A percentile compares a stretch with the other conserved stretches of the same genome.
Conservation (phyloP, 1,284 basidiomycete genomes). For the Pascua guehoae region DNA sequence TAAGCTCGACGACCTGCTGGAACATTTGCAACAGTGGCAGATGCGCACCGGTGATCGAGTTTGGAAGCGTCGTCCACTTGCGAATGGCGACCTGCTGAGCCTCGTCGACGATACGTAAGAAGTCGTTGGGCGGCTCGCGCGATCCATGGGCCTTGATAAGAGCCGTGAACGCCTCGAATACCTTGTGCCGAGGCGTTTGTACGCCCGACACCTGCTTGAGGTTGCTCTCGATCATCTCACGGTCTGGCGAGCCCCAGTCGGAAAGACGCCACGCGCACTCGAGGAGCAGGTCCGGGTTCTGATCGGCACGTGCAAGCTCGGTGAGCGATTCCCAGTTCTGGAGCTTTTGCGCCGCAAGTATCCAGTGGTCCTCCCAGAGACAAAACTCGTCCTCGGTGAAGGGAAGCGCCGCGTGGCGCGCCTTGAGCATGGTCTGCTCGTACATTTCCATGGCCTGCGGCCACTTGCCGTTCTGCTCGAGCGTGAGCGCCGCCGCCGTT, state of each 20-base stretch:
- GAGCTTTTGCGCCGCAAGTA: conserved; percentile 89
- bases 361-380: conserved; percentile 99
- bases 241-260: conserved; percentile 71
- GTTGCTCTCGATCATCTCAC: conserved; percentile 78
- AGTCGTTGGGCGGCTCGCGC: conserved; percentile 57
- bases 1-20: conserved; percentile 97
- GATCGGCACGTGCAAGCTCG: conserved; percentile 87
- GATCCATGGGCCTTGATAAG: conserved; percentile 59
- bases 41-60: conserved; percentile 82
- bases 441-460: conserved; percentile 85
- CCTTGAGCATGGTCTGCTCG: conserved; percentile 84
- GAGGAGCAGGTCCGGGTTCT: conserved; percentile 85
- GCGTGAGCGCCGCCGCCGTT: conserved; percentile 87
- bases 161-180: conserved; percentile 93
- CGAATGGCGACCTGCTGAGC: conserved; percentile 94
- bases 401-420: conserved; percentile 74
- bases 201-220: conserved; percentile 77
- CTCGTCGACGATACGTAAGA: conserved; percentile 84
- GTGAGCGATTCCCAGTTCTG: conserved; percentile 97
- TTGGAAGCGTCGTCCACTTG: conserved; percentile 91
- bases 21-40: conserved; percentile 94
- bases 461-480: conserved; percentile 98
- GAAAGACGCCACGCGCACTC: conserved; percentile 94
- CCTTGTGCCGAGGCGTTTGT: conserved; percentile 84
- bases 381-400: conserved; percentile 96